Base-by-base conservation (phyloP, 257 asterid genomes). In the Nicotiana benthamiana region DNA sequence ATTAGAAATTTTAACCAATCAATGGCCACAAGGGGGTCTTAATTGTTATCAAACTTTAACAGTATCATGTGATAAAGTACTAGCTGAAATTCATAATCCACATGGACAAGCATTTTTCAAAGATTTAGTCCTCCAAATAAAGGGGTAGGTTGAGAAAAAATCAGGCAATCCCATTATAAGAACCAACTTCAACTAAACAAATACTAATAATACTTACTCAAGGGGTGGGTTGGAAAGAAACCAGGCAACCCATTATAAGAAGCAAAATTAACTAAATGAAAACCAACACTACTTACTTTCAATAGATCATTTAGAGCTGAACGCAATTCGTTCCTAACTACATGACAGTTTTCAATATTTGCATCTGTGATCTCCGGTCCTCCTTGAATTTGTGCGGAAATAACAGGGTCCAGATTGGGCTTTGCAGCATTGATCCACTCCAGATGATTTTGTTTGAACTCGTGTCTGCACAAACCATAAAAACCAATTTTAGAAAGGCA, bases 381-480 rank as follows among this genome's bases (percentile, higher is more conserved):
- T 67, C 82, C 89, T 22, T 81, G 80, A 67, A 91, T 22, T 77
- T 93, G 92, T 10, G 90, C 85, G 53, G 90, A 88, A 82, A 90
- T 86, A 82, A 83, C 83, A 84, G 98, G 97, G 87, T 90, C 97
- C 68, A 92, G 62, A 32, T 84, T 81, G 65, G 97, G 97, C 81
- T 89, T 96, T 79, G 74, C 93, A 1, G 91, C 79, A 81, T 91
- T 72, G 43, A 96, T 89, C 99, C 99, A 96, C 79, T 93, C 97
- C 32, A 77, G 68, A 80, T 96, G 97, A 84, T 88, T 87, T 86
- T 87, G 89, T 57, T 88, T 89, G 92, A 96, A 96, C 83, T 96
- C 98, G 34, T 91, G 89, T 82, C 99, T 96, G 79, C 24, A 74
- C 61, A 74, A 26, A 74, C 24, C 0, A 26, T 70, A 46, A 16